A percentile compares a stretch with the other conserved stretches of the same genome.
Conservation (phyloP, 768 basidiomycete genomes). For the Boletellus ananas region DNA sequence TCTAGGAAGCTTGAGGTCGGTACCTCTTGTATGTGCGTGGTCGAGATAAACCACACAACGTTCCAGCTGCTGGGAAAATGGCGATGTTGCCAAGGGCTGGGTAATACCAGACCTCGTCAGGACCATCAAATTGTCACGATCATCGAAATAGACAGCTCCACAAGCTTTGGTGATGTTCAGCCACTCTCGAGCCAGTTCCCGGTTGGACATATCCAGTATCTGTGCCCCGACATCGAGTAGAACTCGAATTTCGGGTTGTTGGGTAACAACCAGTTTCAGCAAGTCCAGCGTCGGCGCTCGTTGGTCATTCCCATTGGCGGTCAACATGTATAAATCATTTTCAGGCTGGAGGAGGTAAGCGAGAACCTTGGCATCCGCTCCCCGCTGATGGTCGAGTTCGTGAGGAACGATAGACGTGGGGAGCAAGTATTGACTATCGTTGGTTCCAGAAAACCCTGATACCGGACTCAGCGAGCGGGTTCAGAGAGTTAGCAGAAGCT, state of each 20-base stretch:
- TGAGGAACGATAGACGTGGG: slow-evolving; percentile 30
- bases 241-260: slow-evolving; percentile 38
- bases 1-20: slow-evolving; percentile 29
- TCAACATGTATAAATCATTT: slow-evolving; percentile 10
- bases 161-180: slow-evolving; percentile 18
- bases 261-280: slow-evolving; percentile 27
- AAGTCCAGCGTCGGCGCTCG: slow-evolving; percentile 4
- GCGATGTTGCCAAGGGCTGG: slow-evolving; percentile 25
- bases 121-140: slow-evolving; percentile 28
- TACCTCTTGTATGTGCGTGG: slow-evolving; percentile 37
- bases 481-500: background rate
- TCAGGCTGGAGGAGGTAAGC: slow-evolving; percentile 25
- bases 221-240: slow-evolving; percentile 55
- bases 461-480: accelerated
- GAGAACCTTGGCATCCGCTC: slow-evolving; percentile 41
- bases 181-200: slow-evolving; percentile 39
- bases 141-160: slow-evolving; percentile 27
- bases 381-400: slow-evolving; percentile 21
- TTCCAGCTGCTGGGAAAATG: slow-evolving; percentile 24
- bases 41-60: slow-evolving; percentile 35
- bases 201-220: slow-evolving; percentile 45
- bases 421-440: slow-evolving; percentile 35
- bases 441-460: slow-evolving; percentile 38
- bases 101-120: slow-evolving; percentile 16
- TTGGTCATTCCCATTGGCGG: background rate